Base-by-base conservation (phyloP, 2,329 filamentous ascomycete species). In the Tolypocladium album region DNA sequence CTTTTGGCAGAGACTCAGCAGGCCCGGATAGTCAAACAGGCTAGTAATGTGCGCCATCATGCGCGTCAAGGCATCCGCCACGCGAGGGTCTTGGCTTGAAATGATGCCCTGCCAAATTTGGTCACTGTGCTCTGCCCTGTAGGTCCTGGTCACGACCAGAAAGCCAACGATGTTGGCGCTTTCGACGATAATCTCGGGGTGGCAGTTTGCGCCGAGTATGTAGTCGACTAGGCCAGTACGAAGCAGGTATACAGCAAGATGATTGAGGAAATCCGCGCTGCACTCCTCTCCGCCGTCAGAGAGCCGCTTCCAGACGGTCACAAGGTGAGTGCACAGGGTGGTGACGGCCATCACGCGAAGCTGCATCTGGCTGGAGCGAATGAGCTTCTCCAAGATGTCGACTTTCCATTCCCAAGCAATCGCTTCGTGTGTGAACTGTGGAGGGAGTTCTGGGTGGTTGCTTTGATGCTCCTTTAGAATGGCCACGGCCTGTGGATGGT, bases 331-430 rank as follows among this genome's bases (percentile, higher is more conserved):
- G 64, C 89, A 88, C 82, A 97, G 88, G 24, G 78, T 78, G n/a
- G 85, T 82, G 57, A 93, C 86, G 24, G 90, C 91, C 70, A 85
- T 82, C 15, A 95, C 89, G 43, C 93, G 87, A 43, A 97, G 79
- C 68, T 96, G 90, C 91, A 97, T 96, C 67, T 93, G 90, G 42
- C 89, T 88, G 60, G 90, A 93, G 67, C 83, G 85, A 58, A 97
- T 87, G 65, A 93, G 85, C 65, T 84, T 88, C 66, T 84, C 85
- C 58, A 89, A 76, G 1, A 88, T 76, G 52, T 79, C 78, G 66
- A 96, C 86, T 57, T 85, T 87, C 87, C 89, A 95, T 59, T 85
- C 80, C 58, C 79, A 77, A 1, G 79, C 74, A 20, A 88, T 76
- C 0, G 86, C 76, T 11, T 82, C 80, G 1, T 76, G 67, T 1